Conservation (phyloP, 257 asterid species). For the Capsicum rhomboideum region DNA sequence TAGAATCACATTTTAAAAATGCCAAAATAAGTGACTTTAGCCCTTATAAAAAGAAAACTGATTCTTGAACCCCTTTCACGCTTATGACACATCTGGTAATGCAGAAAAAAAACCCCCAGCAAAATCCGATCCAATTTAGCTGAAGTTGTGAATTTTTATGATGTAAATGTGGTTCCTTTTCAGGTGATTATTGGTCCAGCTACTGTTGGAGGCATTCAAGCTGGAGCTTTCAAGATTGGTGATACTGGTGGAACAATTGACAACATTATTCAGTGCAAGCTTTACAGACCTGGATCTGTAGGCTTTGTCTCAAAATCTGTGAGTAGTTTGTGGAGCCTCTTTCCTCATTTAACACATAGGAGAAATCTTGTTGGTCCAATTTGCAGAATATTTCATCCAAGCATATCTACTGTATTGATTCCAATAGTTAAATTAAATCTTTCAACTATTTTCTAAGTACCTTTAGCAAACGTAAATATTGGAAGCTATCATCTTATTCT, state of each 20-base stretch:
- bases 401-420: neutral
- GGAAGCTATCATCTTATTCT: too few species aligned
- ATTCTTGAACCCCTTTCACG: neutral
- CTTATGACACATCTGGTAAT: neutral
- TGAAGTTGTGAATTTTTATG: too few species aligned
- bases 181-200: slow-evolving; percentile 98
- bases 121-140: neutral
- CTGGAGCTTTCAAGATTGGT: slow-evolving; percentile 99
- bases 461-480: too few species aligned
- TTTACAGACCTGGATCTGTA: slow-evolving; percentile 97
- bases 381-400: neutral
- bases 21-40: too few species aligned
- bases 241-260: slow-evolving; percentile 99
- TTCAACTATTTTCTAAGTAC: neutral
- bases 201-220: slow-evolving; percentile 98
- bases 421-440: neutral
- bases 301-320: slow-evolving; percentile 99
- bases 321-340: slow-evolving; percentile 14
- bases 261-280: slow-evolving; percentile 85
- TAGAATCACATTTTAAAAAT: too few species aligned
- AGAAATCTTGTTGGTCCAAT: neutral
- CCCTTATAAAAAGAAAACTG: neutral
- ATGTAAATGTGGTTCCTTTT: slow-evolving; percentile 1
- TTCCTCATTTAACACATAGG: neutral
- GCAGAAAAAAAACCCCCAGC: neutral